phyloP scores from a whole-genome alignment of 768 basidiomycete genomes.

The Amanita phalloides region DNA sequence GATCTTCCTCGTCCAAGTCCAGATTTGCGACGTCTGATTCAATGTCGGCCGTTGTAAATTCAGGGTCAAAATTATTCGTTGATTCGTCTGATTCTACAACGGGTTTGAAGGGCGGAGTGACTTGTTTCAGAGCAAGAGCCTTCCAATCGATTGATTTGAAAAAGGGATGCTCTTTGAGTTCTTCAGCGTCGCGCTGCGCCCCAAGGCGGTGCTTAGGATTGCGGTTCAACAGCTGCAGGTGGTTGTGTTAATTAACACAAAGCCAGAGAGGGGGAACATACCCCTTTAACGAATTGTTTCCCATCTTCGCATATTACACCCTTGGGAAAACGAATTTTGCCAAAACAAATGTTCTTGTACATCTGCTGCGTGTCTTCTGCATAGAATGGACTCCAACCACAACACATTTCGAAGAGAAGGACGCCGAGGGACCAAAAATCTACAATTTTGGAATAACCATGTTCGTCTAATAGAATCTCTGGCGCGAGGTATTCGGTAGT shows the following conservation, averaged over 20 bases:
- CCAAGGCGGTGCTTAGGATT: conserved; percentile 98
- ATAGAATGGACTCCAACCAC: conserved; percentile 99
- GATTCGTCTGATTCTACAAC: conserved; percentile 97
- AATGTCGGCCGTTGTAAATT: conserved; percentile 91
- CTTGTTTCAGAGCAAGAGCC: conserved; percentile 75
- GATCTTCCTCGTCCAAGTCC: conserved; percentile 50
- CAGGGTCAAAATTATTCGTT: conserved; percentile 96
- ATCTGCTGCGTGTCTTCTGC: conserved; percentile 99
- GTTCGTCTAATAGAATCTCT: conserved; percentile 96
- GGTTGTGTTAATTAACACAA: not conserved
- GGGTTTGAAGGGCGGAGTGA: conserved; percentile 97
- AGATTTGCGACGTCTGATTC: conserved; percentile 53
- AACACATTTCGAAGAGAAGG: conserved; percentile 98
- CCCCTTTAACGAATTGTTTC: conserved; percentile 98
- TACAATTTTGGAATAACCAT: conserved; percentile 96
- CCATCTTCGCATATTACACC: conserved; percentile 96
- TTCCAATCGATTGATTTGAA: conserved; percentile 90
- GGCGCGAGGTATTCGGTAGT: conserved; percentile 98
- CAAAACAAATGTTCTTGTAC: conserved; percentile 99
- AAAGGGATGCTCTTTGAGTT: conserved; percentile 94
- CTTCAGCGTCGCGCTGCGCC: conserved; percentile 79
- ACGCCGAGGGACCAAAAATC: conserved; percentile 98
- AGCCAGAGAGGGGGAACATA: conserved; percentile 28
- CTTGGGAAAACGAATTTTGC: conserved; percentile 96
- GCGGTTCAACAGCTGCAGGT: conserved; percentile 79